A percentile compares a stretch with the other conserved stretches of the same genome.
Evolutionary conservation across 1,284 basidiomycete species (phyloP).

Genomic region (Lignosus rhinocerotis): DNA sequence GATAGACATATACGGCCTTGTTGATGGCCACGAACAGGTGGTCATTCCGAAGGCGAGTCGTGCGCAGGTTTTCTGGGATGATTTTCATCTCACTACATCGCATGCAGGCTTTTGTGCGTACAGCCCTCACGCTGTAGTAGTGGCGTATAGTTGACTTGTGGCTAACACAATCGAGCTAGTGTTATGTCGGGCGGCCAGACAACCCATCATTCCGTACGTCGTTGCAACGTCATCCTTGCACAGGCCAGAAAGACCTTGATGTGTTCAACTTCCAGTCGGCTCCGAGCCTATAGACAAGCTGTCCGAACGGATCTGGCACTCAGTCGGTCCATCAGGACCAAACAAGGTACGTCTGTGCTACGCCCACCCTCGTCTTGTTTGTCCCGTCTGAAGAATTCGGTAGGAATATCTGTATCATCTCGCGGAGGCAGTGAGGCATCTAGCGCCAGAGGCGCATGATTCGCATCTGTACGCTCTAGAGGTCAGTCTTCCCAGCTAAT

Average conservation of each 20-base stretch:
- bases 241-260: background rate
- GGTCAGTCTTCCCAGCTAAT: constrained; percentile 37
- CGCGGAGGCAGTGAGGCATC: constrained; percentile 61
- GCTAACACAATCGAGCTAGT: constrained; percentile 26
- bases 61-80: background rate
- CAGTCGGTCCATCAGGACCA: constrained; percentile 78
- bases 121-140: background rate
- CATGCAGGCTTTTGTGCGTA: constrained; percentile 29
- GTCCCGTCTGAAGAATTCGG: constrained; percentile 26
- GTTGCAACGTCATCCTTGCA: background rate
- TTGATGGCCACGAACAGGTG: constrained; percentile 52
- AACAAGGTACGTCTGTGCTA: constrained; percentile 62
- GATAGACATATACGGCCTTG: constrained; percentile 60
- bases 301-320: constrained; percentile 68
- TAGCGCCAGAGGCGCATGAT: constrained; percentile 76
- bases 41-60: constrained; percentile 51
- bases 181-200: constrained; percentile 77
- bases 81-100: background rate
- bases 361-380: background rate
- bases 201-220: constrained; percentile 76
- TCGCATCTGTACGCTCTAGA: constrained; percentile 79
- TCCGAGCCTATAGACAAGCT: constrained; percentile 72
- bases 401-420: constrained; percentile 80
- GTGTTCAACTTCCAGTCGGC: constrained; percentile 52
- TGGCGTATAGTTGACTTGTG: background rate